Base-by-base conservation (phyloP, 1,139 yeast species). In the Entelexis paramagnoliae region DNA sequence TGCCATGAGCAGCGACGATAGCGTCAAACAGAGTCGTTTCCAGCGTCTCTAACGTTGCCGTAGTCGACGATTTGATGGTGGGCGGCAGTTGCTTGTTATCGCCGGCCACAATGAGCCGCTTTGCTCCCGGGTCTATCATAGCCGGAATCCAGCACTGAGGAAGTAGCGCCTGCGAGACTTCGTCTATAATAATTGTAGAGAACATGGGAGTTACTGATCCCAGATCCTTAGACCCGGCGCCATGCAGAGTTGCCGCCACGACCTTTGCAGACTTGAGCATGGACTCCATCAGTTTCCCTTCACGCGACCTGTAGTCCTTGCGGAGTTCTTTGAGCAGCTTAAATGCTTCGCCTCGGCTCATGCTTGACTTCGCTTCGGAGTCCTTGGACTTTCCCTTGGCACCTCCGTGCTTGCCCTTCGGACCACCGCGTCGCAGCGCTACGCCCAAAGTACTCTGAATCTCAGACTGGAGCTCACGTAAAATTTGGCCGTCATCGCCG, bases 91-190 rank as follows among this genome's bases (percentile, higher is more conserved):
- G 58, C 51, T 53, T 51, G 30, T 52, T 57, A 33, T 56, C 62
- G 28, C 53, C 50, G 46, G 58, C 60, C 73, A 66, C 47, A 76
- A 78, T 44, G 6, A 24, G 64, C 58, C 55, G 50, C 11, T 28
- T 34, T 4, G 47, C 39, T 10, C 34, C 40, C 1, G 17, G 22
- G 24, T 44, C 47, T 8, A 44, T 44, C 3, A 44, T 33, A 62
- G 48, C 43, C 0, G 98, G 97, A 30, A 91, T 87, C 97, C 97
- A 89, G 63, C 96, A 88, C 62, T 91, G 95, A 0, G 97, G 95
- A 63, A 91, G 96, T 52, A 89, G 68, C 4, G 96, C 76, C 65
- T 91, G 98, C 0, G 96, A 87, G 0, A 91, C 96, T 66, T 91
- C 98, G 66, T 91, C 98, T 44, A 91, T 88, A 20, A 91, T 84